Percentiles rank a stretch among this genome's conserved stretches.
phyloP scores from a whole-genome alignment of 192 early-diverging fungal species.

The Backusella circina region DNA sequence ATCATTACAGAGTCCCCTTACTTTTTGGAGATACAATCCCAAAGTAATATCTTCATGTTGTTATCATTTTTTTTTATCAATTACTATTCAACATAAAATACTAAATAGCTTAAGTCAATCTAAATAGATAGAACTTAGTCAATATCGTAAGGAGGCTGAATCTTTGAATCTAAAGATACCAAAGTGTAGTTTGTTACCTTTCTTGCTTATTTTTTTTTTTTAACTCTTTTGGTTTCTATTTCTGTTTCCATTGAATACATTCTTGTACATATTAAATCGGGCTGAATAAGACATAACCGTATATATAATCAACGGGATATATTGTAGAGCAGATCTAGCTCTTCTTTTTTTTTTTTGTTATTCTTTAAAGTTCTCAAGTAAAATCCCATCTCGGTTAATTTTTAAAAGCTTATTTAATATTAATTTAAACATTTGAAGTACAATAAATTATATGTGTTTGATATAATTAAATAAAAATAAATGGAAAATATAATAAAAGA shows the following conservation, averaged over 20 bases:
- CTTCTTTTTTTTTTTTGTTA: not conserved
- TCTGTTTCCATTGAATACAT: no score
- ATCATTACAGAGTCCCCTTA: not conserved
- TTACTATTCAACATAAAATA: not conserved
- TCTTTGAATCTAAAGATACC: not conserved
- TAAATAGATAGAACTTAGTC: no score
- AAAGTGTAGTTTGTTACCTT: not conserved
- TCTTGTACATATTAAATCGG: not conserved
- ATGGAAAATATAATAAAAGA: not conserved
- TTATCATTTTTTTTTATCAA: not conserved
- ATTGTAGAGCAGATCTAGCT: not conserved
- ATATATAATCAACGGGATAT: not conserved
- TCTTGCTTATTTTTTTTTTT: not conserved
- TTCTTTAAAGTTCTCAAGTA: not conserved
- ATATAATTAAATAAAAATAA: constrained; percentile 5
- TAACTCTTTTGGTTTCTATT: no score
- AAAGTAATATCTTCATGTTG: not conserved
- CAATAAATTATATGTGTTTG: constrained; percentile 9
- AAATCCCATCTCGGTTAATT: not conserved
- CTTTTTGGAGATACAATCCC: not conserved
- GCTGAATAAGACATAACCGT: not conserved
- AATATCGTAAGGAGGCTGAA: not conserved
- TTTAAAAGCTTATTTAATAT: constrained; percentile 8
- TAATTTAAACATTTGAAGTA: not conserved
- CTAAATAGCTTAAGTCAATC: not conserved